Evolutionary conservation across 2,329 filamentous ascomycete species (phyloP).

Genomic region (Metarhizium brunneum): DNA sequence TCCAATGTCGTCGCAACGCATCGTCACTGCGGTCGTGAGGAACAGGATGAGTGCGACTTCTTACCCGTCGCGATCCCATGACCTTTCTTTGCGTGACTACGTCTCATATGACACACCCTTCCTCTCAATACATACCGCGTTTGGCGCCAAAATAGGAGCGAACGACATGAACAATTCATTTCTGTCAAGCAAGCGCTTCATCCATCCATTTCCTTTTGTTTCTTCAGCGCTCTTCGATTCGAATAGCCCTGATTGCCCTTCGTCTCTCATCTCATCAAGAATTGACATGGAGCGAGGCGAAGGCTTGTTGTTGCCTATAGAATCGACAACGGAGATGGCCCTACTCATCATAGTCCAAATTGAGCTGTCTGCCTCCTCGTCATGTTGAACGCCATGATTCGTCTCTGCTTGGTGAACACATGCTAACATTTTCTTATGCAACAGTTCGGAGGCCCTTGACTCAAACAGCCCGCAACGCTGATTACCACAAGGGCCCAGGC

Average conservation of each 20-base stretch:
- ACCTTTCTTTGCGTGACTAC: not conserved
- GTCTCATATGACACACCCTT: not conserved
- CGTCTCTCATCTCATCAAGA: not conserved
- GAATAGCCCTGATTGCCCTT: not conserved
- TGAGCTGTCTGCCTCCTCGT: not conserved
- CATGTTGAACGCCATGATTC: not conserved
- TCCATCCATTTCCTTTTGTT: not conserved
- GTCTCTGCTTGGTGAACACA: not conserved
- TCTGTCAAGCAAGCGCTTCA: not conserved
- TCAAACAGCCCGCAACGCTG: not conserved
- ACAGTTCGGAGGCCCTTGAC: not conserved
- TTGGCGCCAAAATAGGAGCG: not conserved
- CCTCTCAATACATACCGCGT: not conserved
- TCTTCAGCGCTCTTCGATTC: not conserved
- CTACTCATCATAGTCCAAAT: not conserved
- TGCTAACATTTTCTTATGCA: not conserved
- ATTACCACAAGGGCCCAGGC: not conserved
- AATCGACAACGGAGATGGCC: not conserved
- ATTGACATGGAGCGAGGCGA: not conserved
- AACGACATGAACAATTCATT: not conserved
- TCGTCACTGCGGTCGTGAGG: not conserved
- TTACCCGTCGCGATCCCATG: not conserved
- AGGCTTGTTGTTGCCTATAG: not conserved
- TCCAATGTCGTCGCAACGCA: not conserved
- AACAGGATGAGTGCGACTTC: not conserved